Conservation (phyloP, 2,329 filamentous ascomycete genomes). For the Calonectria honghensis region DNA sequence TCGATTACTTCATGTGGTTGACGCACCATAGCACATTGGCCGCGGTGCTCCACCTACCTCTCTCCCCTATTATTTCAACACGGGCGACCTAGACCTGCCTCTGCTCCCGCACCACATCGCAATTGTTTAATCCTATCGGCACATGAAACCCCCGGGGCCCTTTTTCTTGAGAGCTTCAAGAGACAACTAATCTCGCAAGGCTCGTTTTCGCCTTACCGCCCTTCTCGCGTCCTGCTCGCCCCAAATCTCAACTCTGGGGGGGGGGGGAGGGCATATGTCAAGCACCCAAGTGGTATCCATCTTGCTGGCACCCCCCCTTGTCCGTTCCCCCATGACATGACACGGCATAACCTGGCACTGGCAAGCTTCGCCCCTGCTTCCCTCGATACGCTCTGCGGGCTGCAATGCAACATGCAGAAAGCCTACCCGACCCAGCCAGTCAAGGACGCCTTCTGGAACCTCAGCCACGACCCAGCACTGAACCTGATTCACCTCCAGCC, state of each 20-base stretch:
- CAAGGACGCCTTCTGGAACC: conserved; percentile 26
- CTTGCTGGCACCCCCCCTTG: neutral
- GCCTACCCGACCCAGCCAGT: conserved; percentile 13
- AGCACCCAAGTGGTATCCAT: neutral
- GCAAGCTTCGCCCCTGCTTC: conserved; percentile 21
- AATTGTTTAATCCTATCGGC: neutral
- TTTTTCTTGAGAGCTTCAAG: neutral
- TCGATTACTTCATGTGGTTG: conserved; percentile 34
- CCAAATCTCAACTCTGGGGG: neutral
- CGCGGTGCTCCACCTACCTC: neutral
- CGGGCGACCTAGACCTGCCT: neutral
- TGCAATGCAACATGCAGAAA: conserved; percentile 28
- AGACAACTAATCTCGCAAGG: neutral
- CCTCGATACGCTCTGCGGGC: conserved; percentile 18
- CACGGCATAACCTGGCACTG: conserved; percentile 31
- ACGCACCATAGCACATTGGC: conserved; percentile 33
- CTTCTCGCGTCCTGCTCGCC: neutral
- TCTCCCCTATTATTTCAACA: conserved; percentile 13
- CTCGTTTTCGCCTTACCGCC: conserved; percentile 6
- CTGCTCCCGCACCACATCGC: neutral
- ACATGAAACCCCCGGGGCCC: neutral
- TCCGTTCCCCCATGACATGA: conserved; percentile 27
- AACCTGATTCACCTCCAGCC: conserved; percentile 12
- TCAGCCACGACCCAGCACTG: conserved; percentile 20
- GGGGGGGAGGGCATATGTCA: neutral